Conservation (phyloP, 2,329 filamentous ascomycete genomes). For the Colletotrichum graminicola region DNA sequence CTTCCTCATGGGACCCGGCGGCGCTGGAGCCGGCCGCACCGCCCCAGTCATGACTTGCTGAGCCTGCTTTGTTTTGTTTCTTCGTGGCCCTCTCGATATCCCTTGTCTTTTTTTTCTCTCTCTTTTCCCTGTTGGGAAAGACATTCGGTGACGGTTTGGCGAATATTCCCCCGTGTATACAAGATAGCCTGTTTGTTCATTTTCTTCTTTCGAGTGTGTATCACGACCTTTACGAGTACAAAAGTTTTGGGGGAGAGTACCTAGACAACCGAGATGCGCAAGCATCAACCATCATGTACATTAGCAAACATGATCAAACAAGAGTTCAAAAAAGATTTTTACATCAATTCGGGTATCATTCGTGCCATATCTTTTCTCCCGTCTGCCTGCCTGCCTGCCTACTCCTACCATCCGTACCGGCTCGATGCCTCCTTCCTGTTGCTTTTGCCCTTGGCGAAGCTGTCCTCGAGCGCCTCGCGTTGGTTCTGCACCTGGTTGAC, state of each 20-base stretch:
- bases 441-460: conserved; percentile 83
- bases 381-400: not conserved
- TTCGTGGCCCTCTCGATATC: not conserved
- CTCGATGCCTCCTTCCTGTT: conserved; percentile 86
- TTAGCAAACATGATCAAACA: conserved; percentile 20
- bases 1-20: conserved; percentile 66
- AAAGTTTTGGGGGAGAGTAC: conserved; percentile 8
- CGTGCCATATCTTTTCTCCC: not conserved
- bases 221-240: conserved; percentile 29
- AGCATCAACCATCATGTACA: conserved; percentile 30
- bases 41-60: conserved; percentile 66
- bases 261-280: conserved; percentile 13
- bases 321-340: not conserved
- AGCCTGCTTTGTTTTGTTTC: conserved; percentile 38
- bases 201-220: not conserved
- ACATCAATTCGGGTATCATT: conserved; percentile 37
- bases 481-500: conserved; percentile 86
- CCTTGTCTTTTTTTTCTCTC: not conserved
- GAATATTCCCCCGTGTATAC: conserved; percentile 18
- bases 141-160: not conserved
- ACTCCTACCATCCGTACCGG: conserved; percentile 80
- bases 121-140: not conserved
- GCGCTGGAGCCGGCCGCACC: conserved; percentile 58
- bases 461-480: conserved; percentile 89
- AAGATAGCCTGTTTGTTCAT: conserved; percentile 24